Conservation (phyloP, 2,329 filamentous ascomycete species). For the Monosporascus sp. region DNA sequence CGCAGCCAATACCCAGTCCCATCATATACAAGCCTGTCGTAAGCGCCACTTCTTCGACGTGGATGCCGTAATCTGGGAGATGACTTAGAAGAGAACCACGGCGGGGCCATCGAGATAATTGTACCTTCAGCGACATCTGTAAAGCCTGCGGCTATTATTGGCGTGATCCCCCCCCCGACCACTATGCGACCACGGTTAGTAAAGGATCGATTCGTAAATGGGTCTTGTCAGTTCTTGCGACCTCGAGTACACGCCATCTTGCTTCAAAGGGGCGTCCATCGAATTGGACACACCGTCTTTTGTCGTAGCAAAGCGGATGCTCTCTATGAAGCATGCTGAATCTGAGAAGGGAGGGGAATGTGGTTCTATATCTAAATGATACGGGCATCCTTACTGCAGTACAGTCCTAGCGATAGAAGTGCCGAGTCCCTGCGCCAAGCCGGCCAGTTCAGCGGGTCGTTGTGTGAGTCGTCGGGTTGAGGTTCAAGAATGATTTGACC, state of each 20-base stretch:
- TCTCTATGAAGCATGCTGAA: no score
- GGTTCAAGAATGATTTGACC: constrained; percentile 84
- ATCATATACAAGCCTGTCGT: constrained; percentile 94
- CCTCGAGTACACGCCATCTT: background rate
- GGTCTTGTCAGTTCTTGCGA: background rate
- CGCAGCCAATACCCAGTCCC: constrained; percentile 79
- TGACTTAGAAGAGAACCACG: constrained; percentile 8
- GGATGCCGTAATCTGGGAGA: constrained; percentile 49
- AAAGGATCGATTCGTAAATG: background rate
- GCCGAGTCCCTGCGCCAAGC: constrained; percentile 74
- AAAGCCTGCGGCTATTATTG: constrained; percentile 85
- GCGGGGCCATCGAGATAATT: constrained; percentile 29
- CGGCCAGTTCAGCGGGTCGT: constrained; percentile 92
- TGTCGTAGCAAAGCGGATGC: no score
- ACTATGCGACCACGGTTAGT: constrained; percentile 28
- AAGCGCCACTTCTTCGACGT: constrained; percentile 68
- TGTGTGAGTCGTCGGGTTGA: constrained; percentile 83
- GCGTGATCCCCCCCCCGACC: constrained; percentile 88
- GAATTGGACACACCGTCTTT: no score
- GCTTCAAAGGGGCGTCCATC: background rate
- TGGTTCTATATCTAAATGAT: no score
- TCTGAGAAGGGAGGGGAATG: no score
- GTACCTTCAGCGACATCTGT: constrained; percentile 60
- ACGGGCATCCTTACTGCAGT: constrained; percentile 50
- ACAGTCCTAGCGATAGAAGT: constrained; percentile 77